Percentiles rank a stretch among this genome's conserved stretches.
phyloP scores from a whole-genome alignment of 805 yeast genomes.

The Debaryomyces maramus region DNA sequence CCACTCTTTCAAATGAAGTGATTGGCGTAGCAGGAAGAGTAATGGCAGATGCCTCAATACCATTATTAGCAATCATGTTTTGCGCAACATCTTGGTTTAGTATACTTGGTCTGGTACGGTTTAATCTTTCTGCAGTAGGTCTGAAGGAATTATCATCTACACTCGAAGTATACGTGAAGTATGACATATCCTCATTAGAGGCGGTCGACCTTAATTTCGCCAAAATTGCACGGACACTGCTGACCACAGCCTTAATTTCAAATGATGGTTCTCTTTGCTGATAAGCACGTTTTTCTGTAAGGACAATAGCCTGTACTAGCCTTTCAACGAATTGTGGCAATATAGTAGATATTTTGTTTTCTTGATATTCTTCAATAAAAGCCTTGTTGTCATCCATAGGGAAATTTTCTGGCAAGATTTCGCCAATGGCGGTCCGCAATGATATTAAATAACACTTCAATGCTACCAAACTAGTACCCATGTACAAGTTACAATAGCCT shows the following conservation, averaged over 20 bases:
- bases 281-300: slow-evolving; percentile 38
- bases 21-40: slow-evolving; percentile 9
- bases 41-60: slow-evolving; percentile 24
- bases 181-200: slow-evolving; percentile 24
- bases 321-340: slow-evolving; percentile 42
- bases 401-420: slow-evolving; percentile 26
- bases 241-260: slow-evolving; percentile 23
- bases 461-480: slow-evolving; percentile 36
- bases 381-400: slow-evolving; percentile 13
- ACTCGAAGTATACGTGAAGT: slow-evolving; percentile 27
- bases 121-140: slow-evolving; percentile 29
- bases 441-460: slow-evolving; percentile 35
- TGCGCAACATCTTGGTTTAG: slow-evolving; percentile 40
- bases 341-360: slow-evolving; percentile 20
- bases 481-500: slow-evolving; percentile 43
- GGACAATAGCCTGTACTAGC: slow-evolving; percentile 30
- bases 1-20: slow-evolving; percentile 12
- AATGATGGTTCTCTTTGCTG: slow-evolving; percentile 32
- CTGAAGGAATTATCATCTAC: slow-evolving; percentile 22
- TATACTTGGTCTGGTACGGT: slow-evolving; percentile 34
- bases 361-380: slow-evolving; percentile 18
- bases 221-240: slow-evolving; percentile 27
- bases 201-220: slow-evolving; percentile 24
- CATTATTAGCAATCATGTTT: slow-evolving; percentile 29
- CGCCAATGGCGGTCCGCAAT: slow-evolving; percentile 29